Base-by-base conservation (phyloP, 1,284 basidiomycete species). In the Ganoderma meredithae region DNA sequence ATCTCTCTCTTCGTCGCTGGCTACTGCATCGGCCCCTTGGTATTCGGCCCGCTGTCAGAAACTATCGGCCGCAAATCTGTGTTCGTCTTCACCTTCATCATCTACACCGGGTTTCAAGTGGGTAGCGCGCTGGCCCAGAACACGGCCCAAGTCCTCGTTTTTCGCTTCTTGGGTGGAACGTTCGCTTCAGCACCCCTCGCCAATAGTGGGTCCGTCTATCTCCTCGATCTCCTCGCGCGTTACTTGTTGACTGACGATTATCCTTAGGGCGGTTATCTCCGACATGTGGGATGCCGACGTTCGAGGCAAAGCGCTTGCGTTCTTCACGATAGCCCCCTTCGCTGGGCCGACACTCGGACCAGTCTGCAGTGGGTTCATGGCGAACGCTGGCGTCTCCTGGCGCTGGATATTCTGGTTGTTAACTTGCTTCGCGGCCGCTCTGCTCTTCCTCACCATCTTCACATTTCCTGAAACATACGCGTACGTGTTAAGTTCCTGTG, bases 391-490 rank as follows among this genome's bases (percentile, higher is more conserved):
- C 47, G 81, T 85, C 0, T 85, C 84, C 7, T 95, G 90, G 89
- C 83, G 90, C 61, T 94, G 91, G 92, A 74, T 90, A 12, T 95
- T 90, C 81, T 95, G 93, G 92, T 82, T 93, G 49, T 78, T 92
- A 49, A 84, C 91, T 15, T 84, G 88, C 33, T 95, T 95, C 74
- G 86, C 87, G 66, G 79, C 85, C 2, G 67, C 78, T 3, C 88
- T 85, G 70, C 79, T 80, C 65, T 17, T 88, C 3, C 62, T 87
- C 36, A 86, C 93, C 69, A 63, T 92, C 44, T 84, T 95, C 67
- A 88, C 89, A 2, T 79, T 96, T 0, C 92, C 92, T 0, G 95
- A 96, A 81, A 95, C 95, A 0, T 90, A 85, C 69, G 76, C 76
- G 83, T 87, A 71, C 72, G 85, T 73, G 55, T 39, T n/a, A 6